Base-by-base conservation (phyloP, 495 filamentous ascomycete genomes). In the Penicillium verhagenii region DNA sequence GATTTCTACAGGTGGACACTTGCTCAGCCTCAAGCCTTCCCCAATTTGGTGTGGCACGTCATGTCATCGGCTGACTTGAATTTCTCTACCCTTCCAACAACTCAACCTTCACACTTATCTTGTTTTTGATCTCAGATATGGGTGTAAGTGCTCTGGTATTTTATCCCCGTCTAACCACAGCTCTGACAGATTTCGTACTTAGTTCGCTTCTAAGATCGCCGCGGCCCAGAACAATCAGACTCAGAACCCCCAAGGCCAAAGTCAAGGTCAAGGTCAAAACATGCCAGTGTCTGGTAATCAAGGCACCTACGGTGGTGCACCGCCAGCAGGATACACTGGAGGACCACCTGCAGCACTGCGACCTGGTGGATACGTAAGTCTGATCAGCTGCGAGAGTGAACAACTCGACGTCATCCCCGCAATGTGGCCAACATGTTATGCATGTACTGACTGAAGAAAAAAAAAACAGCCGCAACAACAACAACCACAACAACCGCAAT, bases 181-280 rank as follows among this genome's bases (percentile, higher is more conserved):
- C 13, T 56, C 25, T 37, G 26, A 31, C 44, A 38, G 23, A 38
- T 19, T 38, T 50, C 26, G 13, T 31, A 5, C 49, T 14, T 54
- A 78, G 75, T 75, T 78, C 56, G 75, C 75, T 25, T 72, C 73
- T 33, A 78, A 78, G 60, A 68, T 78, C 56, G 71, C 73, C 39
- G 68, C 67, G 37, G 62, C 63, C 47, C 72, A 75, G 54, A 67
- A 64, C 23, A 60, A 50, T 7, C 63, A 56, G n/a, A 64, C 24
- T 29, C 39, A 24, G 25, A 35, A 35, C 33, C 51, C 25, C 14
- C 24, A 35, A 19, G 25, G 43, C 19, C 52, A 54, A 31, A 18
- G 46, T 47, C 20, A 24, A 45, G 31, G 47, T 50, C 49, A 43
- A 48, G 26, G 49, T 31, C 56, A 56, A 39, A 63, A 52, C 18